Evolutionary conservation across 1,139 yeast genomes (phyloP).

Genomic region (Scheffersomyces lignicola): DNA sequence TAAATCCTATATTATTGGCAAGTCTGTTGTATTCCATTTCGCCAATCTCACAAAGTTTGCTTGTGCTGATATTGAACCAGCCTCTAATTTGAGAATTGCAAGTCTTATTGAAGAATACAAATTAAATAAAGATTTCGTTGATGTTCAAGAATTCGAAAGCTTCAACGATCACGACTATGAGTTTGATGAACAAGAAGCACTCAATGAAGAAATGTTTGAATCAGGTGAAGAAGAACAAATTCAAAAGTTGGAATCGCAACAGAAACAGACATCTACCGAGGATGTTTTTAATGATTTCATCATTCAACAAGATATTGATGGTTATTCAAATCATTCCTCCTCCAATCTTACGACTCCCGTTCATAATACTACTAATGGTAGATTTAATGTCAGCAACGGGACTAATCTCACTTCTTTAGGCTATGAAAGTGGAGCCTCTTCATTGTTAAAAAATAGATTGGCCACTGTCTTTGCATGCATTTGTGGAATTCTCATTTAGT

Average conservation of each 20-base stretch:
- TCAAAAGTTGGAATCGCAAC: conserved; percentile 4
- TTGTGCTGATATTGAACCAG: conserved; percentile 54
- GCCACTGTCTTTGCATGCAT: conserved; percentile 2
- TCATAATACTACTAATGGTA: conserved; percentile 3
- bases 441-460: conserved; percentile 1
- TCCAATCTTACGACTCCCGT: conserved; percentile 1
- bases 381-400: conserved; percentile 2
- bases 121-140: conserved; percentile 18
- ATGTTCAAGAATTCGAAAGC: conserved; percentile 19
- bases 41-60: conserved; percentile 53
- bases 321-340: conserved; percentile 4
- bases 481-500: neutral
- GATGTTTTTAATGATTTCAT: conserved; percentile 12
- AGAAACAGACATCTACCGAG: conserved; percentile 4
- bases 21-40: conserved; percentile 53
- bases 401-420: conserved; percentile 1
- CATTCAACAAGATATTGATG: conserved; percentile 5
- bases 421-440: conserved; percentile 12
- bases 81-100: conserved; percentile 23
- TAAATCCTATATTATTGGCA: conserved; percentile 52
- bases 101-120: conserved; percentile 27
- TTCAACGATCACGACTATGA: conserved; percentile 17
- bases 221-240: conserved; percentile 6
- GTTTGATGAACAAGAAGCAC: conserved; percentile 17
- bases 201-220: conserved; percentile 17